phyloP scores from a whole-genome alignment of 257 asterid genomes.

The Scutellaria minor region DNA sequence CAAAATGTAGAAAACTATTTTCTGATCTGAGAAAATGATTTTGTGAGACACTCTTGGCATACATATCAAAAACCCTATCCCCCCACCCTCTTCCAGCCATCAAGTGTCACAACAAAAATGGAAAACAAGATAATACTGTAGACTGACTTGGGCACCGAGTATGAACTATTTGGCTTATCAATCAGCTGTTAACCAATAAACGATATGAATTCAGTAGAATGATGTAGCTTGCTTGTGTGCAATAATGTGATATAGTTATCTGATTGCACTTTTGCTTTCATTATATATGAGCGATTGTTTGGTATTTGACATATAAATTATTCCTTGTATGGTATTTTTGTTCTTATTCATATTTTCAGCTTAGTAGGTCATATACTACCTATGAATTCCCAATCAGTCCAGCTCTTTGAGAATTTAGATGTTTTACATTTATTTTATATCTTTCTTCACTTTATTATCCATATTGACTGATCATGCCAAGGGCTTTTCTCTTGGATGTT shows the following conservation, averaged over 20 bases:
- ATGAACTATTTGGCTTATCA: slow-evolving; percentile 4
- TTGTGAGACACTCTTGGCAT: not conserved
- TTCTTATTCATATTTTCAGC: not conserved
- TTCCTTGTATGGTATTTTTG: not conserved
- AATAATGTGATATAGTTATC: not conserved
- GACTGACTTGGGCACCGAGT: not conserved
- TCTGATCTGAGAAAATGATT: slow-evolving; percentile 1
- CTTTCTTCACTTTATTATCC: slow-evolving; percentile 1
- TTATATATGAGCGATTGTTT: not conserved
- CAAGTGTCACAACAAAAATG: not conserved
- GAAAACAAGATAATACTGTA: not conserved
- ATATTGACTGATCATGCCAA: too few relatives aligned
- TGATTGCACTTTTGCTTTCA: slow-evolving; percentile 4
- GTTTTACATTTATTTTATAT: not conserved
- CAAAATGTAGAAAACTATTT: not conserved
- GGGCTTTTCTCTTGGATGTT: slow-evolving; percentile 4
- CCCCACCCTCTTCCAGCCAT: not conserved
- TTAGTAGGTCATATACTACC: not conserved
- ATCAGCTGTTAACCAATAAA: not conserved
- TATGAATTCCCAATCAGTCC: not conserved
- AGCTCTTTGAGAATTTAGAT: not conserved
- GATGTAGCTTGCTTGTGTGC: slow-evolving; percentile 13
- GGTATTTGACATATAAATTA: not conserved
- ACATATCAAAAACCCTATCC: not conserved
- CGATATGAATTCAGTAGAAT: not conserved